Evolutionary conservation across 805 yeast genomes (phyloP).

Genomic region (Nakazawaea wickerhamii): DNA sequence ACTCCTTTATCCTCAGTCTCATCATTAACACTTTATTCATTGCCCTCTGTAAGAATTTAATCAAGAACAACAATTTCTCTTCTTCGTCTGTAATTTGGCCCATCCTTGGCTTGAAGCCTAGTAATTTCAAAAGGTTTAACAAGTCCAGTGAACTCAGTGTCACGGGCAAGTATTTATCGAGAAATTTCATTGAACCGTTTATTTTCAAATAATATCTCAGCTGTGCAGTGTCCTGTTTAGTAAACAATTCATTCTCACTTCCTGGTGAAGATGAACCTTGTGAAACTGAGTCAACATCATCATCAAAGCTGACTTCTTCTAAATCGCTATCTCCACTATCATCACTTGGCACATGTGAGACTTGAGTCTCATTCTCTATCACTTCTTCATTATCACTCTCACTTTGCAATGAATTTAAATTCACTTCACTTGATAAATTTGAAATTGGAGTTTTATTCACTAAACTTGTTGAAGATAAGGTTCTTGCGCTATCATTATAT

Average conservation of each 20-base stretch:
- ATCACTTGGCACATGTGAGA: conserved; percentile 14
- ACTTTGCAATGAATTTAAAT: no score
- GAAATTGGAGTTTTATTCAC: not conserved
- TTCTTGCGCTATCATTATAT: conserved; percentile 10
- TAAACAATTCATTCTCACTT: conserved; percentile 16
- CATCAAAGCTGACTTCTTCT: conserved; percentile 17
- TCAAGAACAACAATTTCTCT: conserved; percentile 38
- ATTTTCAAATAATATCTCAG: conserved; percentile 51
- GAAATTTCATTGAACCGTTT: conserved; percentile 54
- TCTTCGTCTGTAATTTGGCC: conserved; percentile 30
- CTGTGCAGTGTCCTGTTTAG: conserved; percentile 37
- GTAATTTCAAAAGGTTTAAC: conserved; percentile 45
- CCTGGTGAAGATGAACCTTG: not conserved
- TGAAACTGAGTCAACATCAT: conserved; percentile 6
- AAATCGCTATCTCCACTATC: conserved; percentile 26
- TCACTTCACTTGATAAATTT: not conserved
- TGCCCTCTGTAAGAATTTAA: conserved; percentile 54
- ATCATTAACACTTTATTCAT: conserved; percentile 55
- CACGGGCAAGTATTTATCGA: conserved; percentile 56
- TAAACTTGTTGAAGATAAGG: not conserved
- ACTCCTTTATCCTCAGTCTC: conserved; percentile 48
- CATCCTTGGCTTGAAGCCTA: conserved; percentile 47
- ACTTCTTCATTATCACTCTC: not conserved
- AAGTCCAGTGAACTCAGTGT: conserved; percentile 56
- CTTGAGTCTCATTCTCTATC: not conserved